Base-by-base conservation (phyloP, 179 eudicot species). In the Silene vulgaris region DNA sequence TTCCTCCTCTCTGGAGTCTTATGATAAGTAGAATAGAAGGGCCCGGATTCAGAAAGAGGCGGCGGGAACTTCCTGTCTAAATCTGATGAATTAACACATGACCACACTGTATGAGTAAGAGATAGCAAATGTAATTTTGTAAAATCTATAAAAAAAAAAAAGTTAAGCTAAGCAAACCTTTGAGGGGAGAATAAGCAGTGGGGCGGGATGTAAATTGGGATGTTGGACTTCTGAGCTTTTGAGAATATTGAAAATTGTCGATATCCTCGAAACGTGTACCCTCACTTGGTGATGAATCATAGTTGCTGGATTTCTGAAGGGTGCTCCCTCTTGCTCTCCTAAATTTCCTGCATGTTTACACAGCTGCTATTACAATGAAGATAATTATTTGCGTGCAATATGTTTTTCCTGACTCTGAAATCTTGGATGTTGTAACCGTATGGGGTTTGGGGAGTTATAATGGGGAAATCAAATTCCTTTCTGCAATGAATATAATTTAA, bases 11-110 rank as follows among this genome's bases (percentile, higher is more conserved):
- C 86, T 23, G 93, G 87, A 37, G 97, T 89, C 8, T 71, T 74
- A 40, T 96, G 97, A 82, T 84, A 96, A 57, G 88, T 84, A 54
- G 99, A 96, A 65, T 84, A 96, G 86, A 87, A 90, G 32, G 89
- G 72, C 7, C 81, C 85, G 8, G 88, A 77, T 71, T 86, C 90
- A 64, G 83, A 80, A 29, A 76, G 78, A 50, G 50, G 82, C 16
- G 66, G 69, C 20, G 73, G 59, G 50, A 72, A 73, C 74, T 74
- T 83, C 64, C 67, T 81, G 37, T 70, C 61, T 30, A 66, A 40
- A 76, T 86, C 97, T 92, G 88, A 65, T 75, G 45, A 61, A 64
- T 60, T 71, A 9, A 78, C 62, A 76, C 0, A 71, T 57, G 23
- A 6, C 73, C 20, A 43, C 26, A 3, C 9, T 11, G 61, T 64